A percentile compares a stretch with the other conserved stretches of the same genome.
Conservation (phyloP, 192 early-diverging fungal species). For the Irineochytrium annulatum region DNA sequence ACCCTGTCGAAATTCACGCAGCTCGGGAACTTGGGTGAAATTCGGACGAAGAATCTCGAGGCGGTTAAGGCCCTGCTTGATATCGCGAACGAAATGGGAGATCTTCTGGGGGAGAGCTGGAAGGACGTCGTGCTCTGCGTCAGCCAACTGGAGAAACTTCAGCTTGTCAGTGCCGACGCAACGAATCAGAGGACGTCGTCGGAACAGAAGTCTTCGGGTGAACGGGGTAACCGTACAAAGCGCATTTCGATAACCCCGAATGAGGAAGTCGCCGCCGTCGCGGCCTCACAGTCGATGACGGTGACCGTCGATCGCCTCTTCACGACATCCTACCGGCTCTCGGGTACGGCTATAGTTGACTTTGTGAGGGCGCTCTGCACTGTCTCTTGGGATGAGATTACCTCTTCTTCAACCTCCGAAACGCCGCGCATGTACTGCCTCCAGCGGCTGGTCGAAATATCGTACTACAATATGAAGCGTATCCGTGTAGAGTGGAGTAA, state of each 20-base stretch:
- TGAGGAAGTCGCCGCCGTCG: slow-evolving; percentile 50
- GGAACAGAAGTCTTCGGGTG: neutral
- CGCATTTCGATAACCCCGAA: slow-evolving; percentile 11
- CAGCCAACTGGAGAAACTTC: slow-evolving; percentile 84
- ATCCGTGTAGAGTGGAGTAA: slow-evolving; percentile 96
- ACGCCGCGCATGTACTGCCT: slow-evolving; percentile 68
- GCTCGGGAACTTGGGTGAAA: slow-evolving; percentile 76
- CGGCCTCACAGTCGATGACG: slow-evolving; percentile 65
- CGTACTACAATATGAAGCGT: slow-evolving; percentile 97
- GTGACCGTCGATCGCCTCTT: slow-evolving; percentile 82
- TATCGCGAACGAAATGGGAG: slow-evolving; percentile 58
- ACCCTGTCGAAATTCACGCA: slow-evolving; percentile 86
- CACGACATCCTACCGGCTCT: slow-evolving; percentile 71
- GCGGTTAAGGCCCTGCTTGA: slow-evolving; percentile 84
- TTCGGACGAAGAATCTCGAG: slow-evolving; percentile 88
- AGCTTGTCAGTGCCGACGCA: slow-evolving; percentile 54
- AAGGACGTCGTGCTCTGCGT: slow-evolving; percentile 82
- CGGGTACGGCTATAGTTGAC: slow-evolving; percentile 78
- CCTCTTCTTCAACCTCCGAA: slow-evolving; percentile 46
- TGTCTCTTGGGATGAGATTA: slow-evolving; percentile 88
- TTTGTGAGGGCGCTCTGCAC: slow-evolving; percentile 84
- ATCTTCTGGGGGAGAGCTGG: slow-evolving; percentile 62
- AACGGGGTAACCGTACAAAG: slow-evolving; percentile 4
- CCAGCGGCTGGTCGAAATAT: slow-evolving; percentile 92
- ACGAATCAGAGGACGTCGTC: slow-evolving; percentile 5